These are phyloP conservation scores for Cardiospermum halicacabum DNA, from an alignment of 345 rosid species.

Conservation along the genomic window DNA sequence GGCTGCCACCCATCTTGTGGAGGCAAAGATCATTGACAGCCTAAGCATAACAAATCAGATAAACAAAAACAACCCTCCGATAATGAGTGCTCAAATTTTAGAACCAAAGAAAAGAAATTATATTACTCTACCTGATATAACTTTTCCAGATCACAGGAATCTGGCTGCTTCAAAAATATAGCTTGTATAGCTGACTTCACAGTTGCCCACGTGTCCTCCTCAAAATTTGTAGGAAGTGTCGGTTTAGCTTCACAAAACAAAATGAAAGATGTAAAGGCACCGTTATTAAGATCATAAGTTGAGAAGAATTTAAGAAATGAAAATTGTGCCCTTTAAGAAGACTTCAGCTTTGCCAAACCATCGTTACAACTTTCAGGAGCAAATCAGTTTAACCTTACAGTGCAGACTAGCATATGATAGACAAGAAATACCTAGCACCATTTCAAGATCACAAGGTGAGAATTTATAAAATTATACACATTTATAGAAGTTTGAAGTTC, in stretches of 20 bases:
- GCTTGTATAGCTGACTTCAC: constrained; percentile 90
- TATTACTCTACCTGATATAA: constrained; percentile 66
- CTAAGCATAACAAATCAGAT: constrained; percentile 34
- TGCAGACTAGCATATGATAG: constrained; percentile 11
- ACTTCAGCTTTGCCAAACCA: constrained; percentile 82
- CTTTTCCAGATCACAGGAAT: constrained; percentile 70
- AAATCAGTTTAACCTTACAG: constrained; percentile 68
- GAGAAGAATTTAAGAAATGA: constrained; percentile 25
- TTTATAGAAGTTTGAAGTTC: neutral
- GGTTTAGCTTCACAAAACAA: constrained; percentile 68
- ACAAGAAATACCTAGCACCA: constrained; percentile 1
- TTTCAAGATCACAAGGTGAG: neutral
- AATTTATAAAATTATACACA: constrained; percentile 1
- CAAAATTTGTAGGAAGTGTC: constrained; percentile 70
- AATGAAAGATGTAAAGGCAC: constrained; percentile 10
- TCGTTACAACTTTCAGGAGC: constrained; percentile 85
- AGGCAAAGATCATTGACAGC: constrained; percentile 89
- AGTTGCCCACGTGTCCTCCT: constrained; percentile 88
- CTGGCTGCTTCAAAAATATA: constrained; percentile 74
- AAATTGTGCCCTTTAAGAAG: constrained; percentile 88
- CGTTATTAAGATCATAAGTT: constrained; percentile 4
- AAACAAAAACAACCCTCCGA: constrained; percentile 8
- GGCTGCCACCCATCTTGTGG: constrained; percentile 88
- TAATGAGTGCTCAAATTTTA: constrained; percentile 10
- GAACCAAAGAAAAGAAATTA: constrained; percentile 4